A percentile compares a stretch with the other conserved stretches of the same genome.
phyloP scores from a whole-genome alignment of 202 grass and related monocot genomes.

The Panicum hallii region DNA sequence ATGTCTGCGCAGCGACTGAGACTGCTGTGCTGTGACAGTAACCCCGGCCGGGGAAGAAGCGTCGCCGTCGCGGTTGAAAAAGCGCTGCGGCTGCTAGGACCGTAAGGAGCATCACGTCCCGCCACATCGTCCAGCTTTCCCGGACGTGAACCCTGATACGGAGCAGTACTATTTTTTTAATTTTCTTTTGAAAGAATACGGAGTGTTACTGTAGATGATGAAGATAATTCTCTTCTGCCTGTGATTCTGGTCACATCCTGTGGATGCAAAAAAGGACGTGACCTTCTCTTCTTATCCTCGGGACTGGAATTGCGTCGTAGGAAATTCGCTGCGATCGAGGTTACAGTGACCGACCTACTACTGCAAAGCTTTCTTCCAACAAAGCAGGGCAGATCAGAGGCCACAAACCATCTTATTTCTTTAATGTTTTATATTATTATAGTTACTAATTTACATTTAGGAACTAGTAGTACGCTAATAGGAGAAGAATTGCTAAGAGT shows the following conservation, averaged over 20 bases:
- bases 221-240: too few species aligned
- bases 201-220: too few species aligned
- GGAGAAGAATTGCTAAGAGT: neutral
- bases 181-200: too few species aligned
- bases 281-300: neutral
- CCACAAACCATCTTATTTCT: neutral
- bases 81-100: neutral
- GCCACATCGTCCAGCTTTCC: neutral
- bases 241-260: neutral
- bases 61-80: conserved; percentile 47
- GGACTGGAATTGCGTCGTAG: neutral
- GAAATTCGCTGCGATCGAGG: neutral
- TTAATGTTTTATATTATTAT: neutral
- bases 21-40: neutral
- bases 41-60: neutral
- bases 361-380: neutral
- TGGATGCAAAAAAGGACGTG: neutral
- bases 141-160: neutral
- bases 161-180: too few species aligned
- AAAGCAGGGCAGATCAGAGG: neutral
- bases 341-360: neutral
- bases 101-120: neutral
- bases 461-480: too few species aligned
- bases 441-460: too few species aligned
- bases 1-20: neutral